A percentile compares a stretch with the other conserved stretches of the same genome.
phyloP scores from a whole-genome alignment of 352 stramenopile genomes.

The Pythium aphanidermatum region DNA sequence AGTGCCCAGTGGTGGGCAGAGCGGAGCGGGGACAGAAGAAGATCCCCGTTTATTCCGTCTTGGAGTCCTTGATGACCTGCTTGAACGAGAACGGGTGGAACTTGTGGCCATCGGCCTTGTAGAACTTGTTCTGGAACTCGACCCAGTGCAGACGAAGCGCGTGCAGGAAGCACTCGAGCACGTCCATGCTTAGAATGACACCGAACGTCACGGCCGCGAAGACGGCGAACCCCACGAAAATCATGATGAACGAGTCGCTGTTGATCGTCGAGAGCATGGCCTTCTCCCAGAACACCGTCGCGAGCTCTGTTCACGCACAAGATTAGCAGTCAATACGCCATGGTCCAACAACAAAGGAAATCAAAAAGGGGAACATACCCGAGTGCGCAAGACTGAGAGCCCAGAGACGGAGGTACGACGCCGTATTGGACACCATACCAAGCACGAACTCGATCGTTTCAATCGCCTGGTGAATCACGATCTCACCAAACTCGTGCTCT shows the following conservation, averaged over 20 bases:
- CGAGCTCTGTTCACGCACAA: slow-evolving; percentile 39
- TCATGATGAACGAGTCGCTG: slow-evolving; percentile 94
- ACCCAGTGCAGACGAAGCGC: slow-evolving; percentile 99
- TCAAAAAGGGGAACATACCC: slow-evolving; percentile 24
- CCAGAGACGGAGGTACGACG: slow-evolving; percentile 99
- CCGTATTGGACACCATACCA: slow-evolving; percentile 99
- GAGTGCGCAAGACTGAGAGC: slow-evolving; percentile 98
- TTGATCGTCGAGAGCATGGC: slow-evolving; percentile 97
- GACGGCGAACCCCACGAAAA: slow-evolving; percentile 93
- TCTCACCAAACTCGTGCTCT: slow-evolving; percentile 95
- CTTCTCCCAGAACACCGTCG: slow-evolving; percentile 98
- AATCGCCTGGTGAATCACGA: slow-evolving; percentile 98
- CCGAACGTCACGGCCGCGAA: slow-evolving; percentile 95
- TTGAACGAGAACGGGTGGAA: slow-evolving; percentile 96
- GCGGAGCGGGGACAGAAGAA: no score
- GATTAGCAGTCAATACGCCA: background rate
- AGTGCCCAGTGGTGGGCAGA: no score
- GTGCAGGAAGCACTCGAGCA: slow-evolving; percentile 99
- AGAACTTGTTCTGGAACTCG: slow-evolving; percentile 99
- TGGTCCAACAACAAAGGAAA: background rate
- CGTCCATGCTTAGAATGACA: slow-evolving; percentile 98
- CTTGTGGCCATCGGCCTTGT: slow-evolving; percentile 96
- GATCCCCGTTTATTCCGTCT: slow-evolving; percentile 41
- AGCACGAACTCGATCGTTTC: slow-evolving; percentile 99
- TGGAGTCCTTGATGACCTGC: slow-evolving; percentile 67